Base-by-base conservation (phyloP, 495 filamentous ascomycete genomes). In the Penicillium pancosmium region DNA sequence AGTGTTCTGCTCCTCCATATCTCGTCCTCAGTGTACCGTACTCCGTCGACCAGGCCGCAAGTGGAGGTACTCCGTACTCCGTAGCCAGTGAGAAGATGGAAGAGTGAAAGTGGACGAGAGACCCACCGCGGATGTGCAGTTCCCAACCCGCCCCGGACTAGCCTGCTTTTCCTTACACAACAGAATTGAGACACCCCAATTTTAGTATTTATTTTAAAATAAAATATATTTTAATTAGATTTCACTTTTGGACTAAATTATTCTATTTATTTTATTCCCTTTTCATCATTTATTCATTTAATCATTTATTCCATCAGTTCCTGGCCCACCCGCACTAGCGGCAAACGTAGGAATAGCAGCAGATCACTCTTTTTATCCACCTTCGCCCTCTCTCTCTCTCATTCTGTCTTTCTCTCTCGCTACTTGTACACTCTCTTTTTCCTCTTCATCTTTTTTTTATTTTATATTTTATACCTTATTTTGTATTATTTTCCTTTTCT, bases 341-440 rank as follows among this genome's bases (percentile, higher is more conserved):
- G 69, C 68, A 63, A 31, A 31, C 62, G 68, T 73, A 73, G 67
- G 68, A 72, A 70, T 61, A 59, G 60, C 50, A 63, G 75, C 70
- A 78, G 75, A 78, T 78, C 75, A 76, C 62, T 71, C 68, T 67
- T 78, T 73, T 77, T 75, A 75, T 74, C 73, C 73, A 78, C 71
- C 64, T 57, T 62, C 55, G 56, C 65, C 50, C 59, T 35, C 23
- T 55, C 66, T 66, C 64, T 66, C 64, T 63, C 41, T 31, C 38
- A 57, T 61, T 70, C 67, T 65, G 61, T 60, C 68, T 59, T 67
- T 67, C 68, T 74, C 72, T 73, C 73, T 66, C 70, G 73, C 70
- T 69, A 65, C 62, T 62, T 67, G 59, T 52, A 43, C 61, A 60
- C 50, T 56, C 63, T 62, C 57, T 65, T 70, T 68, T 48, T 60